Conservation (phyloP, 2,329 filamentous ascomycete species). For the Sporothrix luriei region DNA sequence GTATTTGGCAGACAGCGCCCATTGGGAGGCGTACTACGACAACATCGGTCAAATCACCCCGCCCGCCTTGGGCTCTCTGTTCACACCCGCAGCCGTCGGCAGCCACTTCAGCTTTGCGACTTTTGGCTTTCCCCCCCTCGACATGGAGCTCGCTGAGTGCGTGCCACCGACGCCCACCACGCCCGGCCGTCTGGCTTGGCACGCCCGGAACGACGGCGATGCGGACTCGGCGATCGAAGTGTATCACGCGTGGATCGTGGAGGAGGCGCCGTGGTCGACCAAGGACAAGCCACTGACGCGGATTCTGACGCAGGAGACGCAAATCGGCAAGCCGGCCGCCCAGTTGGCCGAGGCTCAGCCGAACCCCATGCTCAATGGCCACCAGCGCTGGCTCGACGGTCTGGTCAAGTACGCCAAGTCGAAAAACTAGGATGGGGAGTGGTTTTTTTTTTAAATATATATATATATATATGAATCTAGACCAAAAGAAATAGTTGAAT, state of each 20-base stretch:
- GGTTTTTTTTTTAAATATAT: no score
- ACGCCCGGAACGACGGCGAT: conserved; percentile 1
- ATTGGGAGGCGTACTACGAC: conserved; percentile 28
- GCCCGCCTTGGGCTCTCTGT: neutral
- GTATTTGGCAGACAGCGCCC: conserved; percentile 1
- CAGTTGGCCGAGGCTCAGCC: conserved; percentile 7
- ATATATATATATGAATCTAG: no score
- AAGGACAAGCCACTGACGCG: neutral
- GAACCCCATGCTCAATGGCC: conserved; percentile 22
- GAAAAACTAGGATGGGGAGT: neutral
- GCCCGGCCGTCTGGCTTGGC: conserved; percentile 26
- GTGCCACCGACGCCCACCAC: conserved; percentile 11
- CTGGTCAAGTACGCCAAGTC: conserved; percentile 19
- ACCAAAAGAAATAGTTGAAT: neutral
- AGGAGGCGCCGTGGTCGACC: conserved; percentile 9
- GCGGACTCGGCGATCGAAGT: conserved; percentile 12
- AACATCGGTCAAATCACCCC: conserved; percentile 21
- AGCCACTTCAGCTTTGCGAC: conserved; percentile 25
- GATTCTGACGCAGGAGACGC: conserved; percentile 28
- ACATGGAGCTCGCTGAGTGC: neutral
- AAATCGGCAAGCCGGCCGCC: conserved; percentile 21
- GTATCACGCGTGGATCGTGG: conserved; percentile 28
- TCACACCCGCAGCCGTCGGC: neutral
- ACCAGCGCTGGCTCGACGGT: conserved; percentile 26
- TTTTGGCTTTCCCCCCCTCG: conserved; percentile 14